A percentile compares a stretch with the other conserved stretches of the same genome.
phyloP scores from a whole-genome alignment of 2,329 filamentous ascomycete species.

The Paecilomyces sp. region DNA sequence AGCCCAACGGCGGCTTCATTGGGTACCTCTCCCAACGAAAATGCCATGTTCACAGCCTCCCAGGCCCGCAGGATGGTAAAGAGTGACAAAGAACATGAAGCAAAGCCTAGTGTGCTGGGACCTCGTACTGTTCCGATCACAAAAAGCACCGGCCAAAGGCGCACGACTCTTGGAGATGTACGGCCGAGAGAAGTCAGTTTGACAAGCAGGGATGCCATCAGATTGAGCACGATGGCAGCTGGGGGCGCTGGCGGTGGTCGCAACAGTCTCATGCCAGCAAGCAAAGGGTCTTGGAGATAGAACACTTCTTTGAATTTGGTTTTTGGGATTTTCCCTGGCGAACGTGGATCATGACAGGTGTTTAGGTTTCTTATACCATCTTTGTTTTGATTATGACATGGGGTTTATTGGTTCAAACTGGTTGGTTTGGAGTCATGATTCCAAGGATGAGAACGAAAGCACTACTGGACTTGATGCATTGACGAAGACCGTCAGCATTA shows the following conservation, averaged over 20 bases:
- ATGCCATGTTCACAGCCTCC: conserved; percentile 56
- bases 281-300: conserved; percentile 21
- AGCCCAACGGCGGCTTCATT: conserved; percentile 46
- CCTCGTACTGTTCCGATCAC: conserved; percentile 54
- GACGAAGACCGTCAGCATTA: background rate
- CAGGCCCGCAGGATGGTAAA: conserved; percentile 62
- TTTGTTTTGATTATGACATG: conserved; percentile 7
- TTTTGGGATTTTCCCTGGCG: conserved; percentile 9
- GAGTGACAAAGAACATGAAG: conserved; percentile 51
- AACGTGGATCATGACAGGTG: conserved; percentile 15
- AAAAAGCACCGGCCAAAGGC: conserved; percentile 42
- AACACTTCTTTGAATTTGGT: conserved; percentile 3
- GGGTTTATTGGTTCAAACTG: background rate
- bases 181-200: conserved; percentile 32
- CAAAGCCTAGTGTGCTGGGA: conserved; percentile 52
- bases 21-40: conserved; percentile 50
- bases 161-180: conserved; percentile 36
- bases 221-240: conserved; percentile 31
- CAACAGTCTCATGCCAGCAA: conserved; percentile 19
- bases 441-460: background rate
- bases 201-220: conserved; percentile 30
- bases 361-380: conserved; percentile 25
- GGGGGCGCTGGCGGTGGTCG: conserved; percentile 25
- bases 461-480: background rate
- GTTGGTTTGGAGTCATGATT: conserved; percentile 2